Conservation (phyloP, 495 filamentous ascomycete genomes). For the Parachaetomium inaequale region DNA sequence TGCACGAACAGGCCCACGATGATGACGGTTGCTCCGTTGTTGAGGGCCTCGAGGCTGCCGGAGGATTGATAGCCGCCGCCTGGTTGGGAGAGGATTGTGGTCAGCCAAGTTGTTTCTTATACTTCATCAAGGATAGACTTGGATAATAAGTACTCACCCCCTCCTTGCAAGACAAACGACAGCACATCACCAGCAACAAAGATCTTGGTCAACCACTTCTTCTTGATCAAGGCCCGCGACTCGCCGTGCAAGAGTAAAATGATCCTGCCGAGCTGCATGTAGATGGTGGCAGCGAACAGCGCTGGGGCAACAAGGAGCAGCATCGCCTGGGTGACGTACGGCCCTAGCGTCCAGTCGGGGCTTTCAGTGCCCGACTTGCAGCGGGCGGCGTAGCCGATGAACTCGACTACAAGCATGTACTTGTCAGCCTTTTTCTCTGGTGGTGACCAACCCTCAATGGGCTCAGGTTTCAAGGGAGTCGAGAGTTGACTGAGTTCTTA, state of each 20-base stretch:
- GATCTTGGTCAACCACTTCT: neutral
- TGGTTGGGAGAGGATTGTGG: no score
- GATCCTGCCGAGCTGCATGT: neutral
- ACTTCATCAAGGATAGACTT: no score
- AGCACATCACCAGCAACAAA: neutral
- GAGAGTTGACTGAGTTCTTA: no score
- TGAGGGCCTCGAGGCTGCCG: neutral
- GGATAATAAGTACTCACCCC: neutral
- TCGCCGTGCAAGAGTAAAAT: neutral
- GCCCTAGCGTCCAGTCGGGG: neutral
- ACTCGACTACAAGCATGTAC: neutral
- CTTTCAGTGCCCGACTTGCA: neutral
- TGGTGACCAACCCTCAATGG: neutral
- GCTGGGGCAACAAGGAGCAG: neutral
- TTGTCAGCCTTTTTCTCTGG: no score
- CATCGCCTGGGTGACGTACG: neutral
- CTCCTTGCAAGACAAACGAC: neutral
- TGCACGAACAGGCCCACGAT: neutral
- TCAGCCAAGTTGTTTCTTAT: no score
- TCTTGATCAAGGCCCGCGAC: neutral
- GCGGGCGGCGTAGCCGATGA: neutral
- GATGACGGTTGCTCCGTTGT: neutral
- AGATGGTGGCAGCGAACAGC: neutral
- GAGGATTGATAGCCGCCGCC: no score
- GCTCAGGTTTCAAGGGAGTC: neutral